Conservation (phyloP, 257 asterid genomes). For the Solanum rostratum region DNA sequence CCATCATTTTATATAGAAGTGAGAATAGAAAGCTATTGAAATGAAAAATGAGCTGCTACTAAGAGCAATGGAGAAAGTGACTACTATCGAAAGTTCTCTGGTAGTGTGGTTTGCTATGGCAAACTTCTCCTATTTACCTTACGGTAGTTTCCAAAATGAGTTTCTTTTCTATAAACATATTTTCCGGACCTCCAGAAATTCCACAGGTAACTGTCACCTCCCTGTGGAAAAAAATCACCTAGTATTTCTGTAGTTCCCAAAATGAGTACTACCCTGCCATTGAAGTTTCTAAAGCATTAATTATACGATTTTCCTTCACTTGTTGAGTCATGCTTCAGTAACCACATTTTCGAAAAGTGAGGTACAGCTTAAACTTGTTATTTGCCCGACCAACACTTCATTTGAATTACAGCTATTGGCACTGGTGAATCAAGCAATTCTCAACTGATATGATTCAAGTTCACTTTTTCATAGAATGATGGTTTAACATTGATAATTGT, state of each 20-base stretch:
- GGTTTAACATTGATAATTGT: not conserved
- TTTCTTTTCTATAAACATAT: too few relatives aligned
- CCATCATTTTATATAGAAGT: too few relatives aligned
- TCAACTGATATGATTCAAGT: not conserved
- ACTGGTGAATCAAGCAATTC: not conserved
- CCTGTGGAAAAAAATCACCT: not conserved
- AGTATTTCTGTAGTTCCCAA: too few relatives aligned
- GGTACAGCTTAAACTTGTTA: not conserved
- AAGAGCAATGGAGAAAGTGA: too few relatives aligned
- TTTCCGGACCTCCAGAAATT: not conserved
- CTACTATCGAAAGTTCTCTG: not conserved
- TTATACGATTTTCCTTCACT: not conserved
- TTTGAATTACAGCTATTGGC: not conserved
- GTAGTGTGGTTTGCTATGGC: not conserved
- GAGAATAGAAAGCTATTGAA: not conserved
- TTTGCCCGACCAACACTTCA: too few relatives aligned
- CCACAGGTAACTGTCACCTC: not conserved
- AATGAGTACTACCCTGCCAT: too few relatives aligned
- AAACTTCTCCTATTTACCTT: too few relatives aligned
- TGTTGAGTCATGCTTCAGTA: not conserved
- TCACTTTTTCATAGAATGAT: not conserved
- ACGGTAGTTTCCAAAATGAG: too few relatives aligned
- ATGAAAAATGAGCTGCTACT: not conserved
- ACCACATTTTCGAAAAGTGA: slow-evolving; percentile 8
- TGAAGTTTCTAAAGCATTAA: not conserved